Base-by-base conservation (phyloP, 75 land plant genomes). In the Larix kaempferi region DNA sequence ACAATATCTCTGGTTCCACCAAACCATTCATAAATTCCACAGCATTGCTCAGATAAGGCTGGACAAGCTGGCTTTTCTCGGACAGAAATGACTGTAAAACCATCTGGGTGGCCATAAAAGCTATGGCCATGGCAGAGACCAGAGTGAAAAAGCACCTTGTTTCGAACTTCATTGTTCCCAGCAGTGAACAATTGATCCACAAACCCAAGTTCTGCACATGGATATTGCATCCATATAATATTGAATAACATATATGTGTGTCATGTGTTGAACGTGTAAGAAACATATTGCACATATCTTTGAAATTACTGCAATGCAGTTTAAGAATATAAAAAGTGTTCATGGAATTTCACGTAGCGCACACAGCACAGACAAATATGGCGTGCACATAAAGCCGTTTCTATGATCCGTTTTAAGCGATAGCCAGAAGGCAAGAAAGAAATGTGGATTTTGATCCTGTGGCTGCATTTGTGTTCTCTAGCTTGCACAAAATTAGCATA, bases 61-160 rank as follows among this genome's bases (percentile, higher is more conserved):
- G 13, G 35, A 69, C 49, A 41, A 69, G 41, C 1, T 49, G 54
- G 12, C 13, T 39, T 41, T 8, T 41, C 22, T 69, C 73, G 3
- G 22, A n/a, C 73, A 69, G 41, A 39, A 39, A 41, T n/a, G 54
- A 41, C 21, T 41, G 49, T 6, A 69, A 69, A 10, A 69, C 25
- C 3, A 69, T 21, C 54, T 69, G 73, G 10, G 49, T 69, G 8
- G 23, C 52, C 25, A 69, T 21, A 69, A 69, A 69, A 69, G 23
- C 25, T 21, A 69, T 41, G 73, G 54, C 44, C 10, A 39, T 69
- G 44, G 73, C 73, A 69, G 73, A 69, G 11, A 41, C 25, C 73
- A 69, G 10, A 21, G 5, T 11, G 3, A 69, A 39, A 3, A 69
- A 10, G 41, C 21, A 41, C 52, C 12, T 69, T 69, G 23, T 69